Evolutionary conservation across 805 yeast species (phyloP).

Genomic region (Sungouiozyma ichnusensis): DNA sequence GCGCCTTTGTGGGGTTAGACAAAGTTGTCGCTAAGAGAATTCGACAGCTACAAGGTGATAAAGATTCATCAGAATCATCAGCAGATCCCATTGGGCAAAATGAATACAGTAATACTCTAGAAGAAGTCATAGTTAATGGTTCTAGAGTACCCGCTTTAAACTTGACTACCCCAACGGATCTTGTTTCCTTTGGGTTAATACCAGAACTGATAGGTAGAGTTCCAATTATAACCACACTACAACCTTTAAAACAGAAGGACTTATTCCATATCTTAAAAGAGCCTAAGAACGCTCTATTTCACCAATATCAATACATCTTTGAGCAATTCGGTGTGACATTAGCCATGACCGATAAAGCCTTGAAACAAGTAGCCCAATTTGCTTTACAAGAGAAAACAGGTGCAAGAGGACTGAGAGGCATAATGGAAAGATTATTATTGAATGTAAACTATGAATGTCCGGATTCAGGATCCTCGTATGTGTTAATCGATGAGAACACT

Average conservation of each 20-base stretch:
- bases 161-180: slow-evolving; percentile 39
- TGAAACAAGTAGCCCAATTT: slow-evolving; percentile 37
- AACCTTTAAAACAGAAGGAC: slow-evolving; percentile 36
- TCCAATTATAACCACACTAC: slow-evolving; percentile 42
- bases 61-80: slow-evolving; percentile 1
- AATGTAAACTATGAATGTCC: slow-evolving; percentile 51
- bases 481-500: slow-evolving; percentile 37
- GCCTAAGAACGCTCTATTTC: slow-evolving; percentile 44
- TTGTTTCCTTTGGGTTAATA: slow-evolving; percentile 43
- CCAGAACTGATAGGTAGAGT: slow-evolving; percentile 53
- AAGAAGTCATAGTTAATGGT: slow-evolving; percentile 32
- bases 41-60: slow-evolving; percentile 5
- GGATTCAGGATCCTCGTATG: slow-evolving; percentile 43
- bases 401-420: slow-evolving; percentile 48
- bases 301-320: slow-evolving; percentile 45
- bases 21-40: slow-evolving; percentile 36
- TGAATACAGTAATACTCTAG: slow-evolving; percentile 21
- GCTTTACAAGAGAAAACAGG: slow-evolving; percentile 48
- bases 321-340: slow-evolving; percentile 42
- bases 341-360: slow-evolving; percentile 39
- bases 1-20: slow-evolving; percentile 53
- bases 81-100: slow-evolving; percentile 4
- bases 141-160: slow-evolving; percentile 34
- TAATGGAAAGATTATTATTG: slow-evolving; percentile 41
- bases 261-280: slow-evolving; percentile 41